These are phyloP conservation scores for Candida palmyrensis DNA, from an alignment of 805 yeast genomes.

Conservation along the genomic window DNA sequence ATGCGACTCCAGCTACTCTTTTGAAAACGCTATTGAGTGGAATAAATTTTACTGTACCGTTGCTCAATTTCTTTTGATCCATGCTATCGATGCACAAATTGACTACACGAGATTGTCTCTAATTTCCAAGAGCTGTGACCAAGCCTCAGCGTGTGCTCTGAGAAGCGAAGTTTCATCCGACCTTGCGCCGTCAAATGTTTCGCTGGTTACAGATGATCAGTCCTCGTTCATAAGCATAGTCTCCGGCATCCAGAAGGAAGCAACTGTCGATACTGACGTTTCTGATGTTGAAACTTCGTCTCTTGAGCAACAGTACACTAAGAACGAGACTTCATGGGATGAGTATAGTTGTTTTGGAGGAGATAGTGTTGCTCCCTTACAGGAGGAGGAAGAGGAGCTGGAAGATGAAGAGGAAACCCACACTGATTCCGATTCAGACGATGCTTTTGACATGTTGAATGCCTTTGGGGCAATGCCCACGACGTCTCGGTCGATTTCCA, in stretches of 20 bases:
- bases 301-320: too few relatives aligned
- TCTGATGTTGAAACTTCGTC: too few relatives aligned
- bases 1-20: constrained; percentile 6
- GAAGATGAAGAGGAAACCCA: too few relatives aligned
- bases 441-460: too few relatives aligned
- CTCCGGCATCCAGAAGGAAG: background rate
- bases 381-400: too few relatives aligned
- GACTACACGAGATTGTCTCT: constrained; percentile 3
- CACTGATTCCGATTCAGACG: too few relatives aligned
- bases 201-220: constrained; percentile 1
- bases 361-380: background rate
- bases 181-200: background rate
- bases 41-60: constrained; percentile 7
- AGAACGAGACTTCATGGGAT: constrained; percentile 1
- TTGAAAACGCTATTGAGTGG: constrained; percentile 8
- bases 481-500: too few relatives aligned
- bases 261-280: too few relatives aligned
- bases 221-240: constrained; percentile 1
- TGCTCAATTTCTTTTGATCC: constrained; percentile 2
- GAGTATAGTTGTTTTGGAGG: background rate
- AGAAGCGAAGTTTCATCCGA: constrained; percentile 1
- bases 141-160: too few relatives aligned
- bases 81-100: constrained; percentile 6
- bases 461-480: too few relatives aligned
- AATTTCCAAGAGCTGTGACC: too few relatives aligned